Conservation (phyloP, 306 rosid genomes). For the Canavalia ensiformis region DNA sequence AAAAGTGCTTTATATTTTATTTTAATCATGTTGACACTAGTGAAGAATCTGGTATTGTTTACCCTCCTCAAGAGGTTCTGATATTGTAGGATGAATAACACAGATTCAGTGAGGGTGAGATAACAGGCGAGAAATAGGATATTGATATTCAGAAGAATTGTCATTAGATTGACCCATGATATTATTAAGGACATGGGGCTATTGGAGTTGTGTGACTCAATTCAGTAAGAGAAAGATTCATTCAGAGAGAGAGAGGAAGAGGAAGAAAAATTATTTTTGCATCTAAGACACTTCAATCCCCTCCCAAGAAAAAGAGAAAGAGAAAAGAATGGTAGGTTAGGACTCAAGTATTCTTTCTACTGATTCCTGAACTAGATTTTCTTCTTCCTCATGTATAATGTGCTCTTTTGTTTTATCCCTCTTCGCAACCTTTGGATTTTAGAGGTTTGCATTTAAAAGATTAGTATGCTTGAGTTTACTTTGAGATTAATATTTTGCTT, state of each 20-base stretch:
- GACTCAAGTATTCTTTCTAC: constrained; percentile 19
- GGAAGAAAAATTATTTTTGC: constrained; percentile 8
- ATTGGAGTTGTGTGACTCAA: background rate
- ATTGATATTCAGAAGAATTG: background rate
- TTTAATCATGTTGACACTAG: constrained; percentile 13
- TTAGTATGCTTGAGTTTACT: constrained; percentile 12
- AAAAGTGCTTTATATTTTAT: constrained; percentile 29
- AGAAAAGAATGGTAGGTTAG: background rate
- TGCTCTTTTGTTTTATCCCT: background rate
- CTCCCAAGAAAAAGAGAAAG: background rate
- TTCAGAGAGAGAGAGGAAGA: background rate
- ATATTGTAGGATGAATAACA: constrained; percentile 1
- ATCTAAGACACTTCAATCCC: background rate
- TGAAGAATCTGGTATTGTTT: background rate
- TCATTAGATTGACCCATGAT: constrained; percentile 19
- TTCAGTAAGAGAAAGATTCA: background rate
- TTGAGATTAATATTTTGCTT: constrained; percentile 27
- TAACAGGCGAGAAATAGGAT: constrained; percentile 10
- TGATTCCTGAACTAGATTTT: constrained; percentile 21
- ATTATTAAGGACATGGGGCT: constrained; percentile 15
- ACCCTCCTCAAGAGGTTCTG: constrained; percentile 1
- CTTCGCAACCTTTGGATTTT: constrained; percentile 10
- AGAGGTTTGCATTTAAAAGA: constrained; percentile 19
- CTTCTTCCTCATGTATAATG: constrained; percentile 18
- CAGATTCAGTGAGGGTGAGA: constrained; percentile 13